A percentile compares a stretch with the other conserved stretches of the same genome.
These are phyloP conservation scores for Elymus sibiricus DNA, from an alignment of 176 grass and related monocot species.

Conservation along the genomic window DNA sequence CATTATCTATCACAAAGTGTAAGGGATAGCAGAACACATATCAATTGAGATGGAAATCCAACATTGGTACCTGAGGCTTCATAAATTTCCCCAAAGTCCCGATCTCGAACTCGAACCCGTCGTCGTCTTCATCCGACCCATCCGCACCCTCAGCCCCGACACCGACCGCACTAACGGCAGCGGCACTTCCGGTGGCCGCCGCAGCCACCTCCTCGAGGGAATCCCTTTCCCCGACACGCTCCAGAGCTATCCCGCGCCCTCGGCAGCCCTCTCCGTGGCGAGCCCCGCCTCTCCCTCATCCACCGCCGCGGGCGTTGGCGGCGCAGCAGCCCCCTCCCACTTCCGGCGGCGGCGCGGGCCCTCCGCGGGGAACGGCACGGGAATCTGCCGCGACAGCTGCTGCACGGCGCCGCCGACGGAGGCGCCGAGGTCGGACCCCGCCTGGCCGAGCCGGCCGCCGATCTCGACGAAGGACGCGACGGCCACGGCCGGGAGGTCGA, in stretches of 20 bases:
- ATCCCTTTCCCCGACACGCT: constrained; percentile 20
- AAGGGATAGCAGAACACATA: background rate
- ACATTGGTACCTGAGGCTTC: constrained; percentile 45
- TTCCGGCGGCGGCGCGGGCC: constrained; percentile 12
- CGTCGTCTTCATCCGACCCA: constrained; percentile 63
- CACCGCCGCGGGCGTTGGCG: background rate
- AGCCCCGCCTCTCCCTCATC: background rate
- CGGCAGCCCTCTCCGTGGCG: background rate
- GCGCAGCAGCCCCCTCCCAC: constrained; percentile 1
- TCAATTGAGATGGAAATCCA: background rate
- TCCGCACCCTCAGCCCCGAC: constrained; percentile 12
- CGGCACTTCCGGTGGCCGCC: constrained; percentile 28
- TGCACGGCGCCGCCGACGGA: constrained; percentile 63
- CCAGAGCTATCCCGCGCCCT: background rate
- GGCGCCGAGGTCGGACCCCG: constrained; percentile 62
- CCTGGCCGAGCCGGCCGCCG: constrained; percentile 77
- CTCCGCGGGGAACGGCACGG: constrained; percentile 48
- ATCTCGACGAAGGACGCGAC: constrained; percentile 71
- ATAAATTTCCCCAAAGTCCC: constrained; percentile 37
- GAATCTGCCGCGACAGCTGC: constrained; percentile 61
- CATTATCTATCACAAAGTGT: no score
- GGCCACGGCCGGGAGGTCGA: constrained; percentile 42
- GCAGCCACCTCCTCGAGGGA: constrained; percentile 42
- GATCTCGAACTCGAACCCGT: constrained; percentile 42
- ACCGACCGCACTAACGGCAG: background rate